Conservation (phyloP, 306 rosid genomes). For the Morella rubra region DNA sequence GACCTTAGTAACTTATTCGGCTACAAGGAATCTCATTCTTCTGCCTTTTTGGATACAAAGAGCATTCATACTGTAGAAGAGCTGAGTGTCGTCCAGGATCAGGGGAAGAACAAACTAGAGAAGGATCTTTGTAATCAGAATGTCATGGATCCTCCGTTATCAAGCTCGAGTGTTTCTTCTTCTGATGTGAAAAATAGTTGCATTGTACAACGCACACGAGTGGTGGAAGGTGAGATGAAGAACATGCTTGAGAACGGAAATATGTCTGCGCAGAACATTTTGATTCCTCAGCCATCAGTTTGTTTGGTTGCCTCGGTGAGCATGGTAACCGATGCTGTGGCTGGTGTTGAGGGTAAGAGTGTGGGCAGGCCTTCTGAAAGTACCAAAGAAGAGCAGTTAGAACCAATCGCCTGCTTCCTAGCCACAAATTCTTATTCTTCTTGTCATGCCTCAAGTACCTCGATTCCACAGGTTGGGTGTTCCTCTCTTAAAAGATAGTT, state of each 20-base stretch:
- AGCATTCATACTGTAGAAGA: conserved; percentile 22
- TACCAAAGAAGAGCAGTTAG: conserved; percentile 29
- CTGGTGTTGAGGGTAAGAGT: conserved; percentile 25
- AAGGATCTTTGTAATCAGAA: conserved; percentile 21
- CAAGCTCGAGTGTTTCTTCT: conserved; percentile 19
- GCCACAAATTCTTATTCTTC: conserved; percentile 34
- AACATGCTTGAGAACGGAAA: conserved; percentile 21
- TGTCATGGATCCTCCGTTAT: conserved; percentile 15
- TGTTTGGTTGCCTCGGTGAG: neutral
- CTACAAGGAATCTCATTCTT: conserved; percentile 35
- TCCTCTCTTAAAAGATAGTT: conserved; percentile 10
- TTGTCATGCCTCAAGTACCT: conserved; percentile 28
- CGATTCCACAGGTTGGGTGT: conserved; percentile 55
- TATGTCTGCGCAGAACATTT: conserved; percentile 6
- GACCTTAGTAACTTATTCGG: conserved; percentile 25
- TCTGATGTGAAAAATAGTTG: conserved; percentile 17
- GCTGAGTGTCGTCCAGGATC: conserved; percentile 11
- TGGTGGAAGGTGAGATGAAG: conserved; percentile 29
- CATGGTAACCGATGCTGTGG: conserved; percentile 15
- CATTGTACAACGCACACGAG: conserved; percentile 25
- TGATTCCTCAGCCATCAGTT: conserved; percentile 25
- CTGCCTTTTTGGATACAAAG: conserved; percentile 29
- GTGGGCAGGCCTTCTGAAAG: conserved; percentile 15
- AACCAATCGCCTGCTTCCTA: conserved; percentile 23
- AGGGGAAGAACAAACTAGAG: conserved; percentile 27